Percentiles rank a stretch among this genome's conserved stretches.
Conservation (phyloP, 2,329 filamentous ascomycete genomes). For the Alternaria brassicicola region DNA sequence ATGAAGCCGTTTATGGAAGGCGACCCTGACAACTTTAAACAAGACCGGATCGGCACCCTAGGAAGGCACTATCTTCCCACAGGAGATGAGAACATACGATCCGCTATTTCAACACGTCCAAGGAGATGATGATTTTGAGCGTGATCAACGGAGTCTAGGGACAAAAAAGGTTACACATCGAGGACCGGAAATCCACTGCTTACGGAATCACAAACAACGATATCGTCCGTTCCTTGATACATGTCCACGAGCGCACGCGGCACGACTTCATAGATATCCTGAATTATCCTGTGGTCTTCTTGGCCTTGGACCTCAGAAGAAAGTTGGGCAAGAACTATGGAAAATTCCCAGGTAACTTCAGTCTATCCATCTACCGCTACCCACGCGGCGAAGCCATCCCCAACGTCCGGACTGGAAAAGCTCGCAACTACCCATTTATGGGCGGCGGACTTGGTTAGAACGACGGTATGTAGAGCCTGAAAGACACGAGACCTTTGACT, state of each 20-base stretch:
- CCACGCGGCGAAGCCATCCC: conserved; percentile 22
- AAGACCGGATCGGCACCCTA: not conserved
- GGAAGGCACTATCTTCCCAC: not conserved
- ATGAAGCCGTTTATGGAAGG: not conserved
- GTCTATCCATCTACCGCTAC: conserved; percentile 17
- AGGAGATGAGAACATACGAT: not conserved
- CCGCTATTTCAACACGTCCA: not conserved
- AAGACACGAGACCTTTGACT: conserved; percentile 12
- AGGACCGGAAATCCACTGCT: not conserved
- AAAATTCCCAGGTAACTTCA: conserved; percentile 9
- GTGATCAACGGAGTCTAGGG: not conserved
- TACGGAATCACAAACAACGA: conserved; percentile 32
- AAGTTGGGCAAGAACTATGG: not conserved
- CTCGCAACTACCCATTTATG: conserved; percentile 26
- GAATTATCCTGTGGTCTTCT: not conserved
- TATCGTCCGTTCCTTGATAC: conserved; percentile 11
- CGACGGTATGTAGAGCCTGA: not conserved
- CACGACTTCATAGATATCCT: not conserved
- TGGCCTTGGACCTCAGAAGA: not conserved
- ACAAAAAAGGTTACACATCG: not conserved
- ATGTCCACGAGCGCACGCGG: not conserved
- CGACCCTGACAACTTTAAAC: not conserved
- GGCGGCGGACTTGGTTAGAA: conserved; percentile 24
- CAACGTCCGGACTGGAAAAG: conserved; percentile 2
- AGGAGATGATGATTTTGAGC: not conserved